Conservation (phyloP, 345 rosid species). For the Acer saccharum region DNA sequence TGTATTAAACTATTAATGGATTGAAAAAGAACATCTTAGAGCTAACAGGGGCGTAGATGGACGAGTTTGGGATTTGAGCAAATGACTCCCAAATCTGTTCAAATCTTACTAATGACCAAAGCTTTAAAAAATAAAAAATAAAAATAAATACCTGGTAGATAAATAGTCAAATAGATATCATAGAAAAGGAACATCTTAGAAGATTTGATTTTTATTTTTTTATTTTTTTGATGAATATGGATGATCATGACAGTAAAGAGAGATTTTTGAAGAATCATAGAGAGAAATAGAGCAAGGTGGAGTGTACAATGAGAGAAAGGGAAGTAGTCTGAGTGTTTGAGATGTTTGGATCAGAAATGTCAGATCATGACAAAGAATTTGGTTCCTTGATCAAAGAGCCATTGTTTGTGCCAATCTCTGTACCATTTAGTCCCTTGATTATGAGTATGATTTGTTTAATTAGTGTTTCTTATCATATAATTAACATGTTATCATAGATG, state of each 20-base stretch:
- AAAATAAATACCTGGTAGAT: too few relatives aligned
- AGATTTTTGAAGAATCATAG: constrained; percentile 1
- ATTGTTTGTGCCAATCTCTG: constrained; percentile 85
- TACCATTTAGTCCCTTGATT: constrained; percentile 92
- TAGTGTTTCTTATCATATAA: not conserved
- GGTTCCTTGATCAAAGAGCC: constrained; percentile 31
- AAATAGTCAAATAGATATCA: too few relatives aligned
- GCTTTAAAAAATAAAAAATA: too few relatives aligned
- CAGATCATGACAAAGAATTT: not conserved
- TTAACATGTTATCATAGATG: not conserved
- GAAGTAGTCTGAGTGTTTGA: not conserved
- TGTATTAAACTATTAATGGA: too few relatives aligned
- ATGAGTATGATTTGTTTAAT: constrained; percentile 49
- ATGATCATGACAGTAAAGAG: not conserved
- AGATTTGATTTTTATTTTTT: not conserved
- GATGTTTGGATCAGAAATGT: not conserved
- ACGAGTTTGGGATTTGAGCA: too few relatives aligned
- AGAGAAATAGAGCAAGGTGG: constrained; percentile 16
- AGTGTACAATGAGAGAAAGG: constrained; percentile 6
- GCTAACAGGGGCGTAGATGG: too few relatives aligned
- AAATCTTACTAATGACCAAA: too few relatives aligned
- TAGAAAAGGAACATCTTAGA: too few relatives aligned
- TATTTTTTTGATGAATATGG: not conserved
- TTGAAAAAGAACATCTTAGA: not conserved
- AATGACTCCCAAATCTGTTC: too few relatives aligned